Percentiles rank a stretch among this genome's conserved stretches.
These are phyloP conservation scores for Patellifolia procumbens DNA, from an alignment of 179 eudicot genomes.

Conservation along the genomic window DNA sequence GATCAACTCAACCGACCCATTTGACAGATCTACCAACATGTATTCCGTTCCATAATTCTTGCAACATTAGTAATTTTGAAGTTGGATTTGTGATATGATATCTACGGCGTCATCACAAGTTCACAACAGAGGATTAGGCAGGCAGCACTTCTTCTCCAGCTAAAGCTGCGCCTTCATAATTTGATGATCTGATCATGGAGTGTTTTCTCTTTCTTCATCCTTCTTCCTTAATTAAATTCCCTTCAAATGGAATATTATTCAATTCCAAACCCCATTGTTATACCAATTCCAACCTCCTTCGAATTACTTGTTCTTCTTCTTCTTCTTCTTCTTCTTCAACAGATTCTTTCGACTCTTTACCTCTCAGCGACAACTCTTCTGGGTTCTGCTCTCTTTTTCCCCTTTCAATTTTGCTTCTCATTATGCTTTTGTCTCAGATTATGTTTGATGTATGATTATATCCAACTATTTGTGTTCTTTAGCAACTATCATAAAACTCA, in stretches of 20 bases:
- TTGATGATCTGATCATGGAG: conserved; percentile 3
- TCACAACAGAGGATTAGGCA: background rate
- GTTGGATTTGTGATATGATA: no score
- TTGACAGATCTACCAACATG: no score
- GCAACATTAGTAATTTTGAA: no score
- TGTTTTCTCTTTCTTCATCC: background rate
- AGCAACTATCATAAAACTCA: background rate
- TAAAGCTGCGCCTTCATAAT: background rate
- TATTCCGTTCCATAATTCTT: no score
- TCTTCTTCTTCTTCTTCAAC: no score
- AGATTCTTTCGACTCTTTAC: conserved; percentile 36
- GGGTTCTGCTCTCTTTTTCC: conserved; percentile 21
- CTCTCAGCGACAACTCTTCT: conserved; percentile 35
- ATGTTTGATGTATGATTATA: background rate
- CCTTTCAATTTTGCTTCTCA: background rate
- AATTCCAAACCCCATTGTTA: conserved; percentile 19
- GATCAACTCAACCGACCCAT: no score
- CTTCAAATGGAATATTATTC: background rate
- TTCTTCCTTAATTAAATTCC: background rate
- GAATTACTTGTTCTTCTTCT: conserved; percentile 24
- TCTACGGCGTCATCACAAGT: no score
- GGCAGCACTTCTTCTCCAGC: background rate
- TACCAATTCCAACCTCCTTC: conserved; percentile 13
- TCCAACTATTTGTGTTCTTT: background rate
- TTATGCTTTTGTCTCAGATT: background rate